A percentile compares a stretch with the other conserved stretches of the same genome.
Conservation (phyloP, 2,329 filamentous ascomycete genomes). For the Chaetothyriales sp. region DNA sequence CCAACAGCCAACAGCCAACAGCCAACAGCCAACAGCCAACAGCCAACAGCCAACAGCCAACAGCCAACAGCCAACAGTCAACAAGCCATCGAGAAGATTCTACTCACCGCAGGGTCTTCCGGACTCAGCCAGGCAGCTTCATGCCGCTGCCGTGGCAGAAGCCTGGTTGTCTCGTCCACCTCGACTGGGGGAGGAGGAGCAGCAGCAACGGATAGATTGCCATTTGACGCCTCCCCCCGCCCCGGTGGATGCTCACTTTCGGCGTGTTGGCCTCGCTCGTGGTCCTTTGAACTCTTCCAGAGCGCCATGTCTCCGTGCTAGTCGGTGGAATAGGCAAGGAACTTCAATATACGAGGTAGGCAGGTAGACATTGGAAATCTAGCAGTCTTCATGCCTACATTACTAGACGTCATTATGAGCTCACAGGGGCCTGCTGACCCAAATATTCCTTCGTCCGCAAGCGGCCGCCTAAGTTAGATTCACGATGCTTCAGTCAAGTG, state of each 20-base stretch:
- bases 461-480: background rate
- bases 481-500: background rate
- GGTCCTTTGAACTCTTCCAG: slow-evolving; percentile 41
- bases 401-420: background rate
- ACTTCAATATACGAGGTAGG: background rate
- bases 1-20: too few species aligned
- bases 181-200: slow-evolving; percentile 23
- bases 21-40: too few species aligned
- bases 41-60: too few species aligned
- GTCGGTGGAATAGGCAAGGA: background rate
- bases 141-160: slow-evolving; percentile 46
- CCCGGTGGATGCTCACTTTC: slow-evolving; percentile 19
- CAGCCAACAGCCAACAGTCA: background rate
- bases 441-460: background rate
- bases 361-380: background rate
- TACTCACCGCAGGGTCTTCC: slow-evolving; percentile 63
- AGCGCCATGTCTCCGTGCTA: slow-evolving; percentile 26
- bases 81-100: background rate
- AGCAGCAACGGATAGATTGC: background rate
- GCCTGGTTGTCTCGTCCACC: slow-evolving; percentile 48
- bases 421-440: background rate
- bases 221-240: slow-evolving; percentile 17
- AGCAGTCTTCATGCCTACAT: background rate
- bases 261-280: slow-evolving; percentile 23
- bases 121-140: slow-evolving; percentile 58